Evolutionary conservation across 768 basidiomycete genomes (phyloP).

Genomic region (Stropharia rugosoannulata): DNA sequence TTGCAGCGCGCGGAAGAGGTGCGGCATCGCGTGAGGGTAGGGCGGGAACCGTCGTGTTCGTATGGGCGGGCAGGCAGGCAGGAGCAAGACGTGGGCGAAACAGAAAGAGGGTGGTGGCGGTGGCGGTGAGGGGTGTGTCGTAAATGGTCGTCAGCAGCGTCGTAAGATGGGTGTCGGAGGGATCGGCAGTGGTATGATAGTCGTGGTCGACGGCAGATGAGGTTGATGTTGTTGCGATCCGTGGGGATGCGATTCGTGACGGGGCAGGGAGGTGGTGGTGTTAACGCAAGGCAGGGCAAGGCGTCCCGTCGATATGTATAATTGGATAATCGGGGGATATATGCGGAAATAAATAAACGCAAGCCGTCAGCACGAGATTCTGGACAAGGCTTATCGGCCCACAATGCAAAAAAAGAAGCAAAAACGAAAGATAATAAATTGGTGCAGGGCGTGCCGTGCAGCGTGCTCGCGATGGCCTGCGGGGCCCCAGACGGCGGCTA

Average conservation of each 20-base stretch:
- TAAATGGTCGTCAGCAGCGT: background rate
- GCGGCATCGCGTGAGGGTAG: background rate
- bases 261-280: background rate
- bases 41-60: background rate
- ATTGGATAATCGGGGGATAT: slow-evolving; percentile 5
- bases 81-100: background rate
- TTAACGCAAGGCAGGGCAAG: too few species aligned
- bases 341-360: slow-evolving; percentile 1
- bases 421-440: background rate
- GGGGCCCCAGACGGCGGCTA: too few species aligned
- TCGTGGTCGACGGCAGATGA: too few species aligned
- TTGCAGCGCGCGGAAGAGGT: background rate
- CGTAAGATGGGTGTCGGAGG: background rate
- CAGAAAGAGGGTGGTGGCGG: background rate
- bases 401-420: background rate
- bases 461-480: background rate
- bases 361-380: slow-evolving; percentile 1
- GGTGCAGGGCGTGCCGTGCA: background rate
- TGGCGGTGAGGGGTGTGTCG: background rate
- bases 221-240: too few species aligned
- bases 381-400: background rate
- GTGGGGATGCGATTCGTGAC: too few species aligned
- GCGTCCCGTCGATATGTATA: background rate
- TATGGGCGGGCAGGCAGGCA: background rate
- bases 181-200: background rate